A percentile compares a stretch with the other conserved stretches of the same genome.
phyloP scores from a whole-genome alignment of 2,329 filamentous ascomycete genomes.

The Fusarium torreyae region DNA sequence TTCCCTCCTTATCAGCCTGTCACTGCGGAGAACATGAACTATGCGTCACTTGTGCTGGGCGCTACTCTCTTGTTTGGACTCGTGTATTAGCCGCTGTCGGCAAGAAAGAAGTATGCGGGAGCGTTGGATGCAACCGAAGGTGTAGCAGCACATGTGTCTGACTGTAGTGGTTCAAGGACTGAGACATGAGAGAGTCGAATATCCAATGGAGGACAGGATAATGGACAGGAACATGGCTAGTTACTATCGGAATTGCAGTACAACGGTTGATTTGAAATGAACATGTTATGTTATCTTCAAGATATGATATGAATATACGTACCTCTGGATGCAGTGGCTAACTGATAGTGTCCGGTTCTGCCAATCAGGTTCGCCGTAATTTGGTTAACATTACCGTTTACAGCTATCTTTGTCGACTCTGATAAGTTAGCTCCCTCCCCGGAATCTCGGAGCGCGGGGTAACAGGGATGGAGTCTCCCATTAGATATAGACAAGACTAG shows the following conservation, averaged over 20 bases:
- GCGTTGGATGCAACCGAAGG: slow-evolving; percentile 28
- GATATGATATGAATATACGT: no score
- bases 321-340: no score
- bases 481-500: no score
- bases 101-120: slow-evolving; percentile 31
- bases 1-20: slow-evolving; percentile 38
- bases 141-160: slow-evolving; percentile 1
- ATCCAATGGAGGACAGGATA: not conserved
- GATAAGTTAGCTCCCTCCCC: not conserved
- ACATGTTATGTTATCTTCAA: no score
- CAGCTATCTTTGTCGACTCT: not conserved
- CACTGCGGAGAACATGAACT: slow-evolving; percentile 39
- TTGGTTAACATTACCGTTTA: not conserved
- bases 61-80: slow-evolving; percentile 32
- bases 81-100: slow-evolving; percentile 37
- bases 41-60: slow-evolving; percentile 32
- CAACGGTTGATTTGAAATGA: no score
- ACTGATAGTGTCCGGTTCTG: not conserved
- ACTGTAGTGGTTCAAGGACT: not conserved
- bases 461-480: not conserved
- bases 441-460: not conserved
- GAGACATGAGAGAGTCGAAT: not conserved
- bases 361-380: not conserved
- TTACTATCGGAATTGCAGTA: no score
- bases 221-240: no score